These are phyloP conservation scores for Lactarius evosmus DNA, from an alignment of 768 basidiomycete species.

Conservation along the genomic window DNA sequence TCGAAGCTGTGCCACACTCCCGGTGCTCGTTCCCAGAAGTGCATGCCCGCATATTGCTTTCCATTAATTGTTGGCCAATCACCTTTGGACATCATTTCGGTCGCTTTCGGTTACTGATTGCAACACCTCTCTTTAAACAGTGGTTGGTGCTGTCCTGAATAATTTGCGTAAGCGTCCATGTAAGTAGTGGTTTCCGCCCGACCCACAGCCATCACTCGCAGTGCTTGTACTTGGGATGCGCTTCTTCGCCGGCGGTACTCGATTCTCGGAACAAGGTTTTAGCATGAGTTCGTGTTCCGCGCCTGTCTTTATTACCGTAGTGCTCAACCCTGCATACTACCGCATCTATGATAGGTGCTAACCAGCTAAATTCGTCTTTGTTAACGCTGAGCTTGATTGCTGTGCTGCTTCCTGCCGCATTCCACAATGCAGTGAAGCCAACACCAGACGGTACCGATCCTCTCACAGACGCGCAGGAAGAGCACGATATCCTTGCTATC, in stretches of 20 bases:
- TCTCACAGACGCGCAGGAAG: slow-evolving; percentile 37
- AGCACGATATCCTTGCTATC: slow-evolving; percentile 44
- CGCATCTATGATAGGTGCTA: slow-evolving; percentile 41
- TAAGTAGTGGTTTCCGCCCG: neutral
- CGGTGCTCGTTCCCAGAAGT: neutral
- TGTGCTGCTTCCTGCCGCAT: slow-evolving; percentile 75
- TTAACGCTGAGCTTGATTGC: slow-evolving; percentile 78
- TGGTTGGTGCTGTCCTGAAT: slow-evolving; percentile 47
- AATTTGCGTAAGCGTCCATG: slow-evolving; percentile 39
- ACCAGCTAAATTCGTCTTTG: slow-evolving; percentile 72
- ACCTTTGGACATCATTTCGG: neutral
- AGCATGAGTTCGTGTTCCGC: slow-evolving; percentile 53
- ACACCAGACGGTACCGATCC: slow-evolving; percentile 19
- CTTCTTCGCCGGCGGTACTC: slow-evolving; percentile 80
- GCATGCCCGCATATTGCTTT: neutral
- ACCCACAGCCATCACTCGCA: slow-evolving; percentile 32
- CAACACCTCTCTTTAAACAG: slow-evolving; percentile 27
- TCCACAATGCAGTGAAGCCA: slow-evolving; percentile 53
- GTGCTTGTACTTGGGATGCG: slow-evolving; percentile 88
- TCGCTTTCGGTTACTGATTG: neutral
- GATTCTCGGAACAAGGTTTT: slow-evolving; percentile 78
- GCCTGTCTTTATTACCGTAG: neutral
- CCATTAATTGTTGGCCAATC: neutral
- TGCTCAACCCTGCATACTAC: neutral
- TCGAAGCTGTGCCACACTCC: neutral